phyloP scores from a whole-genome alignment of 208 protist species.

The Balamuthia mandrillaris region DNA sequence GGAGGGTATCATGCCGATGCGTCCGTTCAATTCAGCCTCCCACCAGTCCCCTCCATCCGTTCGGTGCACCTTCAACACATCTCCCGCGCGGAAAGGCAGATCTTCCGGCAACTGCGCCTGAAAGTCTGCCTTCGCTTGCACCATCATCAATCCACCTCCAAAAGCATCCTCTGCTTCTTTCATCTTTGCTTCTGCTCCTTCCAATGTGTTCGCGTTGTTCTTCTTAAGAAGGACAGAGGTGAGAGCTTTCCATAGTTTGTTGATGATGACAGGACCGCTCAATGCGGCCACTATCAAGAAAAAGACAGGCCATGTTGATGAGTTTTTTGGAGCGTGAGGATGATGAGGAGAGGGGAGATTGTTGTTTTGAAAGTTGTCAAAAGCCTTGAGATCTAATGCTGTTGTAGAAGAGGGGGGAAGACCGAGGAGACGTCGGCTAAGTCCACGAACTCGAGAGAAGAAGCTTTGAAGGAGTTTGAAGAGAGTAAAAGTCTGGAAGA shows the following conservation, averaged over 20 bases:
- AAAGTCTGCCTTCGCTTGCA: no score
- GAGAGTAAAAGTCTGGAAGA: slow-evolving; percentile 50
- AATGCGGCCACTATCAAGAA: slow-evolving; percentile 35
- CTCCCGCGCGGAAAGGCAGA: slow-evolving; percentile 40
- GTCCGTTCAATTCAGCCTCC: slow-evolving; percentile 45
- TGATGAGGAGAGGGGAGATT: not conserved
- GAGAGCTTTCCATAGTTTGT: not conserved
- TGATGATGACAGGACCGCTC: not conserved
- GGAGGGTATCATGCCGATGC: slow-evolving; percentile 33
- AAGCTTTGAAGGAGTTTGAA: slow-evolving; percentile 44
- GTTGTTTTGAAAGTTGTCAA: slow-evolving; percentile 1
- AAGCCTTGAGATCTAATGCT: slow-evolving; percentile 23
- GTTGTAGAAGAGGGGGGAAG: not conserved
- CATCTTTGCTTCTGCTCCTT: no score
- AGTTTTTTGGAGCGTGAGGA: not conserved
- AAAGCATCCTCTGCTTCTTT: no score
- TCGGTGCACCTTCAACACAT: slow-evolving; percentile 48
- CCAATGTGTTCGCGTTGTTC: not conserved
- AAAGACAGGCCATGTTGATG: not conserved
- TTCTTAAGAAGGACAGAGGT: not conserved
- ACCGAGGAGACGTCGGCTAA: not conserved
- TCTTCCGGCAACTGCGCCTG: no score
- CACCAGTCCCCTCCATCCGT: slow-evolving; percentile 50
- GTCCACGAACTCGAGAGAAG: not conserved
- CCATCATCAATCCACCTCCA: no score